A percentile compares a stretch with the other conserved stretches of the same genome.
Conservation (phyloP, 2,329 filamentous ascomycete species). For the Lasiodiplodia gonubiensis region DNA sequence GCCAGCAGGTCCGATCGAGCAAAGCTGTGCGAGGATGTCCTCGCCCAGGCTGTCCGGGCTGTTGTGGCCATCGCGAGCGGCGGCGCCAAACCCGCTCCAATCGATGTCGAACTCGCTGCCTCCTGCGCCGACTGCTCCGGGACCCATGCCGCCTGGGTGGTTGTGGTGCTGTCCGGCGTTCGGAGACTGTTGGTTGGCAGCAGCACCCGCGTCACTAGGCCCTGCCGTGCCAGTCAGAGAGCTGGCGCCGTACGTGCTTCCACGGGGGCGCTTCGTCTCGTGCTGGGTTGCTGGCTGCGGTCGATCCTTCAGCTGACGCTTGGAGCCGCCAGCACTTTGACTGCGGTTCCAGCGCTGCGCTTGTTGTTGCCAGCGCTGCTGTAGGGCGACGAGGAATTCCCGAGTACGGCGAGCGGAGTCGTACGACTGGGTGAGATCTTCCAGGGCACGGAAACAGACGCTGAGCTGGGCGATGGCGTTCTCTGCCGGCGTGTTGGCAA, state of each 20-base stretch:
- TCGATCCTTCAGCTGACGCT: conserved; percentile 18
- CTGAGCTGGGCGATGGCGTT: conserved; percentile 26
- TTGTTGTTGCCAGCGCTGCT: conserved; percentile 26
- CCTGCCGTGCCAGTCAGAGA: neutral
- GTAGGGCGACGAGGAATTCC: conserved; percentile 28
- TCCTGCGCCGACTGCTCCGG: neutral
- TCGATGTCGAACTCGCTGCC: conserved; percentile 19
- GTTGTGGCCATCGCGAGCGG: conserved; percentile 6
- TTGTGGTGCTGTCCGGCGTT: conserved; percentile 1
- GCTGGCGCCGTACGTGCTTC: conserved; percentile 22
- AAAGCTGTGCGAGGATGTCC: conserved; percentile 27
- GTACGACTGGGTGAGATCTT: conserved; percentile 27
- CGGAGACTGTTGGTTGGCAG: neutral
- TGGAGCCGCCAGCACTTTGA: conserved; percentile 2
- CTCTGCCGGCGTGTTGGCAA: neutral
- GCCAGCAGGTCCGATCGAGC: conserved; percentile 25
- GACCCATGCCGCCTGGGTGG: neutral
- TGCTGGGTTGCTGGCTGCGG: conserved; percentile 8
- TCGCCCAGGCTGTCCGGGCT: conserved; percentile 27
- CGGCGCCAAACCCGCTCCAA: conserved; percentile 20
- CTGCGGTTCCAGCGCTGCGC: conserved; percentile 1
- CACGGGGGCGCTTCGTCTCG: conserved; percentile 23
- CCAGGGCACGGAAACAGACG: conserved; percentile 28
- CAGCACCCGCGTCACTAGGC: neutral
- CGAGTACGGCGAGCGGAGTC: conserved; percentile 25